phyloP scores from a whole-genome alignment of 371 early-diverging fungal species.

The Saksenaea vasiformis region DNA sequence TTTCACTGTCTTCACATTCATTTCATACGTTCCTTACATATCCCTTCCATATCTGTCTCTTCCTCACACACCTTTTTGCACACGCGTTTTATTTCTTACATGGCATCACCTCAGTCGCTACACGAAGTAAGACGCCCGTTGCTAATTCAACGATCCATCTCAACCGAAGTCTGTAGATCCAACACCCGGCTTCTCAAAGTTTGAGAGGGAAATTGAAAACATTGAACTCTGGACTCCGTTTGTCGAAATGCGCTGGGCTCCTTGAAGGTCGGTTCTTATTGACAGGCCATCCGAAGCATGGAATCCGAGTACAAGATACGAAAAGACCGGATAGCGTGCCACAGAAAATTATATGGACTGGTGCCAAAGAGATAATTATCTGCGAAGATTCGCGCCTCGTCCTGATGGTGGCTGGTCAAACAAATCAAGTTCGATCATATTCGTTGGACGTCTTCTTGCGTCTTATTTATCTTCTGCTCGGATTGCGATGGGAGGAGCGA shows the following conservation, averaged over 20 bases:
- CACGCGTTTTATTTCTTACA: too few relatives aligned
- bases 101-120: background rate
- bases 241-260: constrained; percentile 37
- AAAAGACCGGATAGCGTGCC: constrained; percentile 9
- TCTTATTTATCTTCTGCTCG: constrained; percentile 30
- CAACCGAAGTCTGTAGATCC: too few relatives aligned
- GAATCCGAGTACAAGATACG: constrained; percentile 31
- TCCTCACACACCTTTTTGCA: too few relatives aligned
- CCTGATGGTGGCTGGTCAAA: constrained; percentile 33
- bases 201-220: constrained; percentile 21
- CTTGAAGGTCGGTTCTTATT: constrained; percentile 39
- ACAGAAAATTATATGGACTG: constrained; percentile 31
- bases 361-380: constrained; percentile 30
- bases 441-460: constrained; percentile 35
- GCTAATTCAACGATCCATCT: too few relatives aligned
- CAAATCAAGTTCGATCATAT: constrained; percentile 46
- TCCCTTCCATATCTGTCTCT: too few relatives aligned
- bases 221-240: constrained; percentile 19
- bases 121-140: background rate
- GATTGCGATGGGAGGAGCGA: constrained; percentile 28
- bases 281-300: constrained; percentile 26
- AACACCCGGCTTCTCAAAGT: constrained; percentile 6
- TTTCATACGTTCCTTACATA: too few relatives aligned
- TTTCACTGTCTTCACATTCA: too few relatives aligned
- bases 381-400: constrained; percentile 33